phyloP scores from a whole-genome alignment of 306 rosid genomes.

The Dalbergia oliveri region DNA sequence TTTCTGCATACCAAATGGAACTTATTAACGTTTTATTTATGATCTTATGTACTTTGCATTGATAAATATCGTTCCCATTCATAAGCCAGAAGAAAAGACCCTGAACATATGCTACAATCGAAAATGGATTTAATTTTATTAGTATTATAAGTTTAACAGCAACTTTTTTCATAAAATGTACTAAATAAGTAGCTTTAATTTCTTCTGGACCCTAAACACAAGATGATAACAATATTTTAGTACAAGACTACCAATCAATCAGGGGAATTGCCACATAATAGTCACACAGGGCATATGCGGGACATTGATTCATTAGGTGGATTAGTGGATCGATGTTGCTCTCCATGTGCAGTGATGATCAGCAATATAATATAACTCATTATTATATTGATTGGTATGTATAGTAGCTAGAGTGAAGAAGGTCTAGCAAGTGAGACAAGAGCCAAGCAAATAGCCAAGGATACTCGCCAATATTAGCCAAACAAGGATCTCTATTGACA shows the following conservation, averaged over 20 bases:
- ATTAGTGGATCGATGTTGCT: too few species aligned
- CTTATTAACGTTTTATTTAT: neutral
- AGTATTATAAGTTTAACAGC: too few species aligned
- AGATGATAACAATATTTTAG: too few species aligned
- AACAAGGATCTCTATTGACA: slow-evolving; percentile 12
- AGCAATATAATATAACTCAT: too few species aligned
- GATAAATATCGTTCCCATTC: neutral
- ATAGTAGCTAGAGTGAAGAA: slow-evolving; percentile 53
- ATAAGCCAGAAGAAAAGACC: neutral
- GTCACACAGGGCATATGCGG: too few species aligned
- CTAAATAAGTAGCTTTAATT: neutral
- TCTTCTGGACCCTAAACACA: neutral
- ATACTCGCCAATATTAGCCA: slow-evolving; percentile 55
- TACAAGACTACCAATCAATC: neutral
- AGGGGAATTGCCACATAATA: neutral
- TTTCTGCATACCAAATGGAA: neutral
- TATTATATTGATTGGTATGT: too few species aligned
- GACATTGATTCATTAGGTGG: neutral
- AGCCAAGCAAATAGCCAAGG: slow-evolving; percentile 59
- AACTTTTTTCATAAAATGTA: neutral
- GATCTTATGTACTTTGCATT: neutral
- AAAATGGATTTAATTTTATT: neutral
- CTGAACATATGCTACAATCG: neutral
- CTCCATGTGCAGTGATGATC: too few species aligned
- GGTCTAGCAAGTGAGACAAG: slow-evolving; percentile 65